phyloP scores from a whole-genome alignment of 768 basidiomycete species.

The Agaricus blazei region DNA sequence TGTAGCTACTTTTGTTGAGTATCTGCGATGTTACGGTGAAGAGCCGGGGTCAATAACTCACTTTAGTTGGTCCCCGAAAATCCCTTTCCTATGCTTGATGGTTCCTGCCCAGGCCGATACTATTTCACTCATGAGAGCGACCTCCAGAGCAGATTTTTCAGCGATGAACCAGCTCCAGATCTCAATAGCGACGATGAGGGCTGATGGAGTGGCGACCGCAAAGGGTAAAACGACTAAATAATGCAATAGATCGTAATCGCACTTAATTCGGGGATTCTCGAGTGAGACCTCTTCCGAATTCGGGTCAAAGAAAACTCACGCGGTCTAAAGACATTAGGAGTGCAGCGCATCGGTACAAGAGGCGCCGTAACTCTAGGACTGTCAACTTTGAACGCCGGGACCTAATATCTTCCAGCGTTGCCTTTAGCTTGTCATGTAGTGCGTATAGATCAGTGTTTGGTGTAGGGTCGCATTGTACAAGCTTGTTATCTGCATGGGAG shows the following conservation, averaged over 20 bases:
- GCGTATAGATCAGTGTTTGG: conserved; percentile 57
- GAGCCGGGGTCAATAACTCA: conserved; percentile 29
- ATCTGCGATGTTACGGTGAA: not conserved
- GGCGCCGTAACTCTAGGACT: conserved; percentile 76
- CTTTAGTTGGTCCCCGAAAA: conserved; percentile 83
- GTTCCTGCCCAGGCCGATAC: conserved; percentile 84
- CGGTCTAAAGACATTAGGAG: conserved; percentile 65
- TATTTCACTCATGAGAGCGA: conserved; percentile 81
- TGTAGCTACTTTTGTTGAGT: conserved; percentile 48
- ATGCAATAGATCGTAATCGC: conserved; percentile 80
- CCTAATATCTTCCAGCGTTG: conserved; percentile 62
- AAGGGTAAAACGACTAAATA: conserved; percentile 87
- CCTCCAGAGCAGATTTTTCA: conserved; percentile 77
- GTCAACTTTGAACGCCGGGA: conserved; percentile 70
- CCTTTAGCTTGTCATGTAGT: conserved; percentile 63
- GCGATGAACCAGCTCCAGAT: conserved; percentile 96
- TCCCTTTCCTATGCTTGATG: conserved; percentile 70
- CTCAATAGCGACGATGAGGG: conserved; percentile 84
- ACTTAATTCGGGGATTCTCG: conserved; percentile 34
- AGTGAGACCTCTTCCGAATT: not conserved
- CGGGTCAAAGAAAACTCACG: conserved; percentile 29
- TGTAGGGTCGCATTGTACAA: conserved; percentile 29
- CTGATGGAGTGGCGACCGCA: conserved; percentile 80
- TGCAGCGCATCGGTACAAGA: conserved; percentile 85
- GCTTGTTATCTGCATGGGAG: conserved; percentile 58